Base-by-base conservation (phyloP, 306 rosid genomes). In the Lotus japonicus region DNA sequence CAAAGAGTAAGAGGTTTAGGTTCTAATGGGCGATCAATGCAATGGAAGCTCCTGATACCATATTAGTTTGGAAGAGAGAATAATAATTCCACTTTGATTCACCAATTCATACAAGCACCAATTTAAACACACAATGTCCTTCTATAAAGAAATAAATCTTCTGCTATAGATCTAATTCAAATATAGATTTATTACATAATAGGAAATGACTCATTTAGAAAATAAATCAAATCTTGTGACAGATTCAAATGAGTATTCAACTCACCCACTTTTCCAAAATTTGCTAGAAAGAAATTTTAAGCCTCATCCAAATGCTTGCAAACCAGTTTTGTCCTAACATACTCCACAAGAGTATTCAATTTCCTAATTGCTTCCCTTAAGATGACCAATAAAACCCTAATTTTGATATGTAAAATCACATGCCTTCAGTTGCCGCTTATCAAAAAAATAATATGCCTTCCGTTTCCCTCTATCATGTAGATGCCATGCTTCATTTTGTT, bases 181-280 rank as follows among this genome's bases (percentile, higher is more conserved):
- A 31, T 31, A 31, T 31, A 31, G 36, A 31, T 60, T 60, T 67
- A 46, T 26, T 64, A 55, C 54, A 49, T 69, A 1, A 57, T 79
- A 77, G 80, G 49, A 31, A 28, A 28, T 2, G 4, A 28, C 33
- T 69, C 73, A 63, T 80, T 80, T 44, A 67, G 42, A 52, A 65
- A 42, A 16, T 58, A 16, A 60, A 58, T 72, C 67, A 62, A 18
- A 58, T 31, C 36, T 31, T 26, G 64, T 21, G 8, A 48, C 53
- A 15, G 67, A 12, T 42, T 56, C 23, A 12, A 26, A 21, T 9
- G 3, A 48, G n/a, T 66, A 35, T 28, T 23, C 49, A 52, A 16
- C 31, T 19, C 66, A 17, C 19, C 50, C 45, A n/a, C n/a, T n/a
- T n/a, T n/a, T n/a, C 13, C 62, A 38, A 21, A 21, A 21, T 21